A percentile compares a stretch with the other conserved stretches of the same genome.
phyloP scores from a whole-genome alignment of 108 stramenopile genomes.

The Conticribra weissflogii region DNA sequence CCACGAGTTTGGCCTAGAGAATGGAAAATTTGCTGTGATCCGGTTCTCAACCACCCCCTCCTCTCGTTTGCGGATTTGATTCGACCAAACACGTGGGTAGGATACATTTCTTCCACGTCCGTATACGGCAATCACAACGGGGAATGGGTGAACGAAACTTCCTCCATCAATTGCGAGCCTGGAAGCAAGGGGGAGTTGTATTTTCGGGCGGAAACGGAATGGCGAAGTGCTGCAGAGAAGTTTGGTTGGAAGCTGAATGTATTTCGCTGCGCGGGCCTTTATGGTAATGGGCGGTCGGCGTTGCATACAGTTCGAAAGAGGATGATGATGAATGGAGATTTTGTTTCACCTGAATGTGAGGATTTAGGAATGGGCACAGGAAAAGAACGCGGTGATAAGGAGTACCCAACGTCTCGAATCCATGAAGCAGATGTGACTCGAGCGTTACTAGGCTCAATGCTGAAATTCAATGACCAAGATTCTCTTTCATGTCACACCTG shows the following conservation, averaged over 20 bases:
- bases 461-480: background rate
- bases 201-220: slow-evolving; percentile 30
- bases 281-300: slow-evolving; percentile 67
- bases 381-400: slow-evolving; percentile 1
- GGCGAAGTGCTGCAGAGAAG: slow-evolving; percentile 26
- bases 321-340: background rate
- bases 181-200: slow-evolving; percentile 46
- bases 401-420: slow-evolving; percentile 65
- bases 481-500: slow-evolving; percentile 28
- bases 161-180: slow-evolving; percentile 34
- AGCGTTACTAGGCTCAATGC: slow-evolving; percentile 56
- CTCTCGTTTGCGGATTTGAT: slow-evolving; percentile 18
- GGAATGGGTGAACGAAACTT: slow-evolving; percentile 68
- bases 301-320: slow-evolving; percentile 63
- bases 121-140: slow-evolving; percentile 88
- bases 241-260: slow-evolving; percentile 33
- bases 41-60: slow-evolving; percentile 25
- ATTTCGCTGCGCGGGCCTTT: slow-evolving; percentile 83
- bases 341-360: background rate
- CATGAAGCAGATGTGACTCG: slow-evolving; percentile 61
- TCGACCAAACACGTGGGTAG: slow-evolving; percentile 49
- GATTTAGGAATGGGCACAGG: slow-evolving; percentile 1
- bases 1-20: slow-evolving; percentile 13
- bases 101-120: slow-evolving; percentile 72
- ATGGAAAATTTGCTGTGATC: slow-evolving; percentile 31